These are phyloP conservation scores for Euphorbia schlechtendalii DNA, from an alignment of 441 rosid genomes.

Conservation along the genomic window DNA sequence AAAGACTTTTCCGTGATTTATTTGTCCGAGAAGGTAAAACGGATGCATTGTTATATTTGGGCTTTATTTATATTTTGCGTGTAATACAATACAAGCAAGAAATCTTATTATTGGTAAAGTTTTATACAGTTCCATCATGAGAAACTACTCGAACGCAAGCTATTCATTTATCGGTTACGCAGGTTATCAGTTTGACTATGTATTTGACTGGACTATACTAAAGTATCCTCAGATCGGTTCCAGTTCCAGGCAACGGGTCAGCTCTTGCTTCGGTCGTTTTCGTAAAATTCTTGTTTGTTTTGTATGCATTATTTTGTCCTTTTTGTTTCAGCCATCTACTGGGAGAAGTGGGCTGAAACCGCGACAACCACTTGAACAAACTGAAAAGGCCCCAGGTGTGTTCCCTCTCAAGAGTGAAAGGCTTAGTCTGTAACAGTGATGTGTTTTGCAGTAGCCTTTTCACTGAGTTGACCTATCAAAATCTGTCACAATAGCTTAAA, in stretches of 20 bases:
- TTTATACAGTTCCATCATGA: no score
- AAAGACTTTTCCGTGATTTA: conserved; percentile 87
- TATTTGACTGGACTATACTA: conserved; percentile 88
- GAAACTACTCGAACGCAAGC: no score
- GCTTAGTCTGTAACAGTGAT: no score
- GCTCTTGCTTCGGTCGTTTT: conserved; percentile 17
- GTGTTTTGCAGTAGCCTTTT: no score
- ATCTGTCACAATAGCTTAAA: no score
- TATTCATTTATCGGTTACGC: conserved; percentile 23
- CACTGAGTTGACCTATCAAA: no score
- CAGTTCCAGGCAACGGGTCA: conserved; percentile 66
- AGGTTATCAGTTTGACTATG: conserved; percentile 93
- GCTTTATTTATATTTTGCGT: no score
- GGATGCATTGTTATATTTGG: no score
- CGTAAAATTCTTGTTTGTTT: conserved; percentile 6
- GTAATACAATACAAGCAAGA: no score
- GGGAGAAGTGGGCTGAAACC: conserved; percentile 35
- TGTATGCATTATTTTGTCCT: conserved; percentile 13
- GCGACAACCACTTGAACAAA: conserved; percentile 34
- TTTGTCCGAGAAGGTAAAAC: conserved; percentile 76
- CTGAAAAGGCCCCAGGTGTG: conserved; percentile 46
- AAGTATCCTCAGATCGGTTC: conserved; percentile 79
- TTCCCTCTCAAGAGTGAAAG: no score
- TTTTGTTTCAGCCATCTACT: conserved; percentile 19
- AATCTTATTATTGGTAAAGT: neutral